phyloP scores from a whole-genome alignment of 306 rosid species.

The Prinsepia uniflora region DNA sequence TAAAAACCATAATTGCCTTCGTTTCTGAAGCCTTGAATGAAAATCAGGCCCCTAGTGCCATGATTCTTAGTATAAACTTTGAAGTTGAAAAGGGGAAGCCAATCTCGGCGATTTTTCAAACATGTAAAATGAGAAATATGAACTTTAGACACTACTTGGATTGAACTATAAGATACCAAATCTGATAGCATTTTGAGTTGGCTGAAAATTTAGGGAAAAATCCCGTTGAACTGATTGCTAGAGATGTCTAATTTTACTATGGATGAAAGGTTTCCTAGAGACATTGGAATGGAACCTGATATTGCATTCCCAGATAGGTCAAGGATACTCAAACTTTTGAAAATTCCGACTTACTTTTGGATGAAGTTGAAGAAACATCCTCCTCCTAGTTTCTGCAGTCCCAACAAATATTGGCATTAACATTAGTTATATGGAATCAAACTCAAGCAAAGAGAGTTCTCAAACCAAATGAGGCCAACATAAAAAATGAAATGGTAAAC shows the following conservation, averaged over 20 bases:
- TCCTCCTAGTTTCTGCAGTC: too few relatives aligned
- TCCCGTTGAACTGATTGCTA: conserved; percentile 6
- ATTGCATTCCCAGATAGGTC: background rate
- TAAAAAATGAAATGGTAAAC: too few relatives aligned
- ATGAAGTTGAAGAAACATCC: too few relatives aligned
- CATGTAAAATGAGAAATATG: conserved; percentile 14
- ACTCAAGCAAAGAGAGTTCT: too few relatives aligned
- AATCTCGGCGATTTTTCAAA: background rate
- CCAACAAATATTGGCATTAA: too few relatives aligned
- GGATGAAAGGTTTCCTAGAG: conserved; percentile 2
- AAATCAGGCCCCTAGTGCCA: conserved; percentile 30
- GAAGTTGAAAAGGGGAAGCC: conserved; percentile 36
- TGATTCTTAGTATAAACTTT: background rate
- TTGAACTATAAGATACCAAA: background rate
- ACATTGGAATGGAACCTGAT: conserved; percentile 12
- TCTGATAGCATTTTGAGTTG: background rate
- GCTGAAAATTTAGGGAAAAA: conserved; percentile 14
- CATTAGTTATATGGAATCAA: too few relatives aligned
- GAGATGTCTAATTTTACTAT: background rate
- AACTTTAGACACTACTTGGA: conserved; percentile 2
- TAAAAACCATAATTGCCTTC: background rate
- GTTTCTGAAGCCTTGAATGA: conserved; percentile 35
- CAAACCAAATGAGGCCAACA: too few relatives aligned
- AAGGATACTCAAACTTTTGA: background rate
- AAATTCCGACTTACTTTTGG: background rate